A percentile compares a stretch with the other conserved stretches of the same genome.
Evolutionary conservation across 2,329 filamentous ascomycete species (phyloP).

Genomic region (Fusarium penzigii): DNA sequence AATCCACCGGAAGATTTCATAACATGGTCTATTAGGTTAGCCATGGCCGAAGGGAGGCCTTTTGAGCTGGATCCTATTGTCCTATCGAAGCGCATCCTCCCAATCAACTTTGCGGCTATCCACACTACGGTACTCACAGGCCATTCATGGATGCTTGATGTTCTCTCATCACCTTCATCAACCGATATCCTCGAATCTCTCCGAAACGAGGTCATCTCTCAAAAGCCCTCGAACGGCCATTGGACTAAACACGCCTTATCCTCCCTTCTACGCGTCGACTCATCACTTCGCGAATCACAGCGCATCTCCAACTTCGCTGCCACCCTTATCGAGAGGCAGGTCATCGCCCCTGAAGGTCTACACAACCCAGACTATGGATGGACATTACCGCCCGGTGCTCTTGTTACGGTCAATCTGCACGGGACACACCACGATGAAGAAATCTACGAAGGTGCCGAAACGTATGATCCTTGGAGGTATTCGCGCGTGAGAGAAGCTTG

Average conservation of each 20-base stretch:
- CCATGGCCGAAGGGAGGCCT: constrained; percentile 43
- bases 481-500: constrained; percentile 43
- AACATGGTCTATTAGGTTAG: constrained; percentile 57
- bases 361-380: constrained; percentile 36
- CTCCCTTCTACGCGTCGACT: constrained; percentile 49
- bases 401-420: constrained; percentile 45
- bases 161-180: constrained; percentile 42
- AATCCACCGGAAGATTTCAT: constrained; percentile 56
- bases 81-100: constrained; percentile 53
- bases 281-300: constrained; percentile 55
- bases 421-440: constrained; percentile 49
- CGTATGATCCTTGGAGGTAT: constrained; percentile 53
- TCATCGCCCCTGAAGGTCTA: constrained; percentile 45
- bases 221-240: constrained; percentile 29
- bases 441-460: constrained; percentile 42
- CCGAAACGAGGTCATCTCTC: constrained; percentile 41
- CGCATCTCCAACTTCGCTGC: constrained; percentile 48
- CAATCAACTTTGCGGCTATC: constrained; percentile 59
- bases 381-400: constrained; percentile 42
- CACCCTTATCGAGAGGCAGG: constrained; percentile 48
- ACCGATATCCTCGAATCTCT: constrained; percentile 40
- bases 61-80: constrained; percentile 48
- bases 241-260: constrained; percentile 50
- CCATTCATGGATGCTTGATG: constrained; percentile 48
- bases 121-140: constrained; percentile 58